A percentile compares a stretch with the other conserved stretches of the same genome.
These are phyloP conservation scores for Hymenoscyphus fructigenus DNA, from an alignment of 2,329 filamentous ascomycete species.

Conservation along the genomic window DNA sequence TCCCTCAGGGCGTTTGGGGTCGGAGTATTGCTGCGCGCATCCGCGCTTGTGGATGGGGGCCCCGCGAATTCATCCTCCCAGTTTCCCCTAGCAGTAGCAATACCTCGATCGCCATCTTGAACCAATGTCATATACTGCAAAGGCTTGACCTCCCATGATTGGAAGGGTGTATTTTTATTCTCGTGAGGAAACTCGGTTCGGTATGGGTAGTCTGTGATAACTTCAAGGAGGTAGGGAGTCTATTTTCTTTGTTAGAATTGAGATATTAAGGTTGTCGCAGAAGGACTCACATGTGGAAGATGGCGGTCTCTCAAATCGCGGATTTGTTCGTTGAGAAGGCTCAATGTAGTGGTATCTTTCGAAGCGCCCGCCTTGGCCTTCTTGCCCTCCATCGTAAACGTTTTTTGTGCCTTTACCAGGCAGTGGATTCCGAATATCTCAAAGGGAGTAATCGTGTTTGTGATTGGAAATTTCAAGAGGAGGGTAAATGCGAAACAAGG, in stretches of 20 bases:
- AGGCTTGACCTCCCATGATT: constrained; percentile 31
- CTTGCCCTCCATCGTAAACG: constrained; percentile 21
- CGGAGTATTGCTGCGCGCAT: constrained; percentile 30
- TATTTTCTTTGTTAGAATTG: constrained; percentile 13
- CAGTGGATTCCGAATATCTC: background rate
- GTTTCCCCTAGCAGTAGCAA: constrained; percentile 28
- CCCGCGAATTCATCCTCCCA: constrained; percentile 32
- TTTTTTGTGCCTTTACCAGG: constrained; percentile 3
- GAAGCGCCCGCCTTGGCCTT: constrained; percentile 12
- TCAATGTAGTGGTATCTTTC: constrained; percentile 16
- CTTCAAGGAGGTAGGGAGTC: constrained; percentile 33
- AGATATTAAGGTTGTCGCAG: constrained; percentile 14
- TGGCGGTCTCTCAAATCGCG: constrained; percentile 23
- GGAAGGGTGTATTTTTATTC: constrained; percentile 32
- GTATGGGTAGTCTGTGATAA: constrained; percentile 28
- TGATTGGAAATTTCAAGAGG: constrained; percentile 3
- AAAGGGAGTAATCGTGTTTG: background rate
- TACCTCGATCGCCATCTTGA: constrained; percentile 29
- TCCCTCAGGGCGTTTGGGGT: constrained; percentile 31
- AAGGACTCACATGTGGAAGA: constrained; percentile 29
- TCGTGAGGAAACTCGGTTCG: constrained; percentile 29
- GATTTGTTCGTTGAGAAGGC: constrained; percentile 28
- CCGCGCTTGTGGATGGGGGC: constrained; percentile 22
- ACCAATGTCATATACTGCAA: constrained; percentile 37
- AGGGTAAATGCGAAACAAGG: constrained; percentile 10